Evolutionary conservation across 2,329 filamentous ascomycete genomes (phyloP), one percentile per base, ranked within the genome.

Genomic region (Pseudogymnoascus sp.): DNA sequence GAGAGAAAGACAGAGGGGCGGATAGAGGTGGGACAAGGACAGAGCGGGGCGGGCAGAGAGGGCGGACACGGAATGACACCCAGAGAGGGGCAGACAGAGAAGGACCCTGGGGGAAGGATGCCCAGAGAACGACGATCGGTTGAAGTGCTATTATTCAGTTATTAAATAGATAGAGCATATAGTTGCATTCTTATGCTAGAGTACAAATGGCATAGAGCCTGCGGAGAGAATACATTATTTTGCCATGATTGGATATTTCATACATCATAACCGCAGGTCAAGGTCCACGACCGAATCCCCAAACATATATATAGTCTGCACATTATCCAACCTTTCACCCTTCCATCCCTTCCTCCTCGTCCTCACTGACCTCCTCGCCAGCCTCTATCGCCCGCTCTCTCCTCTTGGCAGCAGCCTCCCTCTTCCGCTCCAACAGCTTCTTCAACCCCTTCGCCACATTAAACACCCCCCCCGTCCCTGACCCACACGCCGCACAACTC

Each of bases 381-480:
- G 77, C 79, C 40, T 80, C 82, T 65, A 82, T 80, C 29, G 79
- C 80, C 68, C 78, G 76, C 62, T 81, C 76, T 65, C 81, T 79
- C 67, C 78, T 78, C 71, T 80, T 84, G 59, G 76, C 77, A 61
- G 80, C 82, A 65, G 81, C 79, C 67, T 84, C 82, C 64, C 81
- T 78, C 74, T 89, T 89, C 77, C 79, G 85, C 50, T 73, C 86
- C 64, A 97, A 74, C 68, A 97, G 74, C 73, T 89, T 90, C 73
- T 88, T 89, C 70, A 97, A 72, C 68, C 88, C 89, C 79, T 91
- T 96, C 1, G 93, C 92, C 3, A 85, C 83, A 73, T 96, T 96
- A 72, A 97, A 97, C 0, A 96, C 90, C 0, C 95, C 95, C 31
- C 88, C 87, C 0, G 93, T 97, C 4, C 91, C 90, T 0, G 87